These are phyloP conservation scores for Anisodus tanguticus DNA, from an alignment of 257 asterid genomes.

Conservation along the genomic window DNA sequence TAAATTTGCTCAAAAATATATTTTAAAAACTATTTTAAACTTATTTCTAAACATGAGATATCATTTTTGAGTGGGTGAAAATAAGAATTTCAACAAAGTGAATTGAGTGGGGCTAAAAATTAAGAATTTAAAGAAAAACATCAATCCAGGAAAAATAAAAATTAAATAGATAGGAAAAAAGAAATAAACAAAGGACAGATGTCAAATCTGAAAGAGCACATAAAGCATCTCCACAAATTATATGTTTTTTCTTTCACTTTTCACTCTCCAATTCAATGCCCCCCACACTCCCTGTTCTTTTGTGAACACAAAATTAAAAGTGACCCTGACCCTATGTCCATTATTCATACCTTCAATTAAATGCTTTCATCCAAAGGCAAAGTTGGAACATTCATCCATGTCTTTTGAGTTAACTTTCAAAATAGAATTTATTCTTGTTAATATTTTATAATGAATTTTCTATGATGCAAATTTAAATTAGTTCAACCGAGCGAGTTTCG, in stretches of 20 bases:
- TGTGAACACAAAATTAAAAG: not conserved
- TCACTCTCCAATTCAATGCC: conserved; percentile 20
- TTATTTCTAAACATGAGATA: not conserved
- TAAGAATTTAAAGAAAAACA: not conserved
- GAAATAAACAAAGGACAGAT: conserved; percentile 5
- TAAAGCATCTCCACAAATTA: conserved; percentile 27
- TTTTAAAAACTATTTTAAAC: not conserved
- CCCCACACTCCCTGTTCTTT: not conserved
- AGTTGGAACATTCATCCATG: no score
- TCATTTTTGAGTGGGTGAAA: no score
- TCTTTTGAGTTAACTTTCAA: no score
- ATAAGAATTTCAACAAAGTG: no score
- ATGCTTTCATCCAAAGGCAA: no score
- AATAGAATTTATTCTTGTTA: no score
- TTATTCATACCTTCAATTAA: no score
- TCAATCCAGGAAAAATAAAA: not conserved
- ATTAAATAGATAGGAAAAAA: no score
- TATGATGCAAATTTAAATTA: no score
- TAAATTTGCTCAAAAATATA: not conserved
- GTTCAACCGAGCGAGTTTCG: no score
- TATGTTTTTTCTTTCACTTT: not conserved
- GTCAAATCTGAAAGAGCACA: conserved; percentile 22
- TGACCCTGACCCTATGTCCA: no score
- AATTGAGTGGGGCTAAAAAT: not conserved
- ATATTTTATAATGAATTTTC: not conserved